phyloP scores from a whole-genome alignment of 2,329 filamentous ascomycete species.

The Cordyceps farinosa region DNA sequence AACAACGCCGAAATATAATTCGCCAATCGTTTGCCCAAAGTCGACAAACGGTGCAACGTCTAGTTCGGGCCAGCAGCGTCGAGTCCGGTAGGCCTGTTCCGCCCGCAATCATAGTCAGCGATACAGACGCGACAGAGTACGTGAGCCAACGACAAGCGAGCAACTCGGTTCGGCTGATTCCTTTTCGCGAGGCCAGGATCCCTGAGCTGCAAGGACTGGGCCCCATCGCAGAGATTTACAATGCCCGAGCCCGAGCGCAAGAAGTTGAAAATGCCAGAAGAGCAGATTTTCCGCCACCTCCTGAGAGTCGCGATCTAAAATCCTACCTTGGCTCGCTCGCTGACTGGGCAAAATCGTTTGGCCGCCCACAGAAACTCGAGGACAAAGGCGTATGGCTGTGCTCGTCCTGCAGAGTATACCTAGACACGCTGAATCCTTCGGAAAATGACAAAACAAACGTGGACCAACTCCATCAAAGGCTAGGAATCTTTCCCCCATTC shows the following conservation, averaged over 20 bases:
- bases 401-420: slow-evolving; percentile 18
- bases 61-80: neutral
- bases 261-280: neutral
- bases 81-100: neutral
- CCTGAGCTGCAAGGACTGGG: neutral
- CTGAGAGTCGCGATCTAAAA: too few species aligned
- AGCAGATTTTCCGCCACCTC: neutral
- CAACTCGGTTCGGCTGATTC: neutral
- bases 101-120: neutral
- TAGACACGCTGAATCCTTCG: slow-evolving; percentile 11
- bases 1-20: neutral
- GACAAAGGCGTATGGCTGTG: slow-evolving; percentile 23
- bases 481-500: slow-evolving; percentile 20
- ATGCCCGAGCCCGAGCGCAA: neutral
- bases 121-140: neutral
- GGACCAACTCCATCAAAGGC: neutral
- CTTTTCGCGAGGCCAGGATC: neutral
- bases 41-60: neutral
- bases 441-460: neutral
- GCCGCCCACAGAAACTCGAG: neutral
- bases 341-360: neutral
- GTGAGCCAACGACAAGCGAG: neutral
- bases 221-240: neutral
- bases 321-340: neutral
- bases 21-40: neutral